Conservation (phyloP, 1,284 basidiomycete species). For the Microbotryomycetes sp. region DNA sequence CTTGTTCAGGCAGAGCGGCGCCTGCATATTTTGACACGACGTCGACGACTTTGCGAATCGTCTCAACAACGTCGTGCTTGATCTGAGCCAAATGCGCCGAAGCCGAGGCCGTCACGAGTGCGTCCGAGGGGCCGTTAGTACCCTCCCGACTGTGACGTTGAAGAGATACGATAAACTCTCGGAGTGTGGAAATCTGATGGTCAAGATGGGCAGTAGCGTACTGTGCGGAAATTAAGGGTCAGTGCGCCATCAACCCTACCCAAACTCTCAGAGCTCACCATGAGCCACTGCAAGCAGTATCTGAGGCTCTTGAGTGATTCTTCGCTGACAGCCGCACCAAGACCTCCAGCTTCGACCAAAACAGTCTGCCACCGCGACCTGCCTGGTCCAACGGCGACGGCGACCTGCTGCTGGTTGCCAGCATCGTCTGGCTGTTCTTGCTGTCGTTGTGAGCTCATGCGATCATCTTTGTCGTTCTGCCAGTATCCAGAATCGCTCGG, state of each 20-base stretch:
- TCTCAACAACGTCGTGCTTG: constrained; percentile 72
- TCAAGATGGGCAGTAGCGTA: constrained; percentile 83
- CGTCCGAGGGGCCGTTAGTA: constrained; percentile 39
- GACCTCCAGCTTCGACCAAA: constrained; percentile 71
- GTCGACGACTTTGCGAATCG: constrained; percentile 78
- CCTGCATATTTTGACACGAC: constrained; percentile 82
- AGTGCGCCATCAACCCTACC: neutral
- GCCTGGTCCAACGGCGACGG: constrained; percentile 43
- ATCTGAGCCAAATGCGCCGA: constrained; percentile 63
- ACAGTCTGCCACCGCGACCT: constrained; percentile 76
- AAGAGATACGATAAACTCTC: constrained; percentile 67
- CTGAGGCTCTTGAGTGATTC: constrained; percentile 79
- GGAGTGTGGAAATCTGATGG: constrained; percentile 72
- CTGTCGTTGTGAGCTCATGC: neutral
- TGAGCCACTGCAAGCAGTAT: constrained; percentile 84
- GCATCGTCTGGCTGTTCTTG: neutral
- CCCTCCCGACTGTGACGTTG: constrained; percentile 37
- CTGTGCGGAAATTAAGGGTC: constrained; percentile 42
- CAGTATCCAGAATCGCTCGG: neutral
- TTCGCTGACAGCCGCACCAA: constrained; percentile 78
- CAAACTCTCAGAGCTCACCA: constrained; percentile 46
- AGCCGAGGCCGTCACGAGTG: constrained; percentile 49
- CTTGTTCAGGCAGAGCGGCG: constrained; percentile 72
- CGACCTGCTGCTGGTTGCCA: neutral
- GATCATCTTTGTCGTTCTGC: neutral